A percentile compares a stretch with the other conserved stretches of the same genome.
Evolutionary conservation across 2,329 filamentous ascomycete genomes (phyloP).

Genomic region (Xylariaceae sp.): DNA sequence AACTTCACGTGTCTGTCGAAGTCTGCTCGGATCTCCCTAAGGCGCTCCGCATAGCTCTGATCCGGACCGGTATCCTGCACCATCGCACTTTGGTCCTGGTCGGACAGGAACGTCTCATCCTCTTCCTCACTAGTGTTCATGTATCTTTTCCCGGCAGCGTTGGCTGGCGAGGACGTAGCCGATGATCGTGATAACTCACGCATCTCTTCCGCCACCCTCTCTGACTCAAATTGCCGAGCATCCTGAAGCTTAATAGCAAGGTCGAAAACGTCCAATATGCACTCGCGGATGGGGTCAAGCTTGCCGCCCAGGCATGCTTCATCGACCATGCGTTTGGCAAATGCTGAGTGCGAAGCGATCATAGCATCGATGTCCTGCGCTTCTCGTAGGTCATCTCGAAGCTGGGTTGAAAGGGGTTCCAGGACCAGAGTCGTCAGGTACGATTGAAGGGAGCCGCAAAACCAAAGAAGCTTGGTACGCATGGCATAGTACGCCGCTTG

Average conservation of each 20-base stretch:
- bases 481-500: constrained; percentile 49
- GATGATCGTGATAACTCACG: constrained; percentile 33
- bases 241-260: constrained; percentile 64
- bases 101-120: constrained; percentile 23
- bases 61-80: constrained; percentile 23
- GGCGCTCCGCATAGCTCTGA: constrained; percentile 40
- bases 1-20: constrained; percentile 63
- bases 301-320: constrained; percentile 64
- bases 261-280: constrained; percentile 69
- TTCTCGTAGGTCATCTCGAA: constrained; percentile 49
- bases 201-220: constrained; percentile 29
- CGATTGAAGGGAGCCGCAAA: constrained; percentile 64
- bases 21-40: constrained; percentile 51
- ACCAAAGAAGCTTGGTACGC: constrained; percentile 68
- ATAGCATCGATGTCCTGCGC: constrained; percentile 75
- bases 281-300: constrained; percentile 62
- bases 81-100: constrained; percentile 21
- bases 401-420: constrained; percentile 45
- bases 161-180: constrained; percentile 26
- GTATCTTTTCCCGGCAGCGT: constrained; percentile 15
- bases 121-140: constrained; percentile 22
- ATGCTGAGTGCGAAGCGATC: constrained; percentile 60
- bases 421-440: constrained; percentile 72
- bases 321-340: constrained; percentile 54
- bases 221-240: constrained; percentile 36